phyloP scores from a whole-genome alignment of 2,329 filamentous ascomycete genomes.

The Ophiostoma angusticollis region DNA sequence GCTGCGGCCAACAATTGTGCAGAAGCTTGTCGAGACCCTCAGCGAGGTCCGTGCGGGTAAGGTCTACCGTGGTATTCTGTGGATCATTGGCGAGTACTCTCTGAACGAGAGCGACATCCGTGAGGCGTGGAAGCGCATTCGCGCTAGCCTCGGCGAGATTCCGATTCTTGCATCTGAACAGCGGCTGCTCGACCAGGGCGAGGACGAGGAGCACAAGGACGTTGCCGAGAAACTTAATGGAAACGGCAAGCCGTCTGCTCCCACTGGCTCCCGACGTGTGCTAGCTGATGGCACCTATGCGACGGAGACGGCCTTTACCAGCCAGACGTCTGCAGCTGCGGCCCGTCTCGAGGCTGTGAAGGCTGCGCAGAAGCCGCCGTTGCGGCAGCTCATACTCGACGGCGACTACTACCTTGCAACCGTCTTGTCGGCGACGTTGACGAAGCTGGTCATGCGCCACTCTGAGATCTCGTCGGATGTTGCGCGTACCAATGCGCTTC shows the following conservation, averaged over 20 bases:
- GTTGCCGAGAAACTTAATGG: constrained; percentile 62
- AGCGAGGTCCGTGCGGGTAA: constrained; percentile 92
- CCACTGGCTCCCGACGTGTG: constrained; percentile 79
- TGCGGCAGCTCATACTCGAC: constrained; percentile 88
- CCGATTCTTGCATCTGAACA: constrained; percentile 94
- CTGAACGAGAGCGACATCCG: constrained; percentile 86
- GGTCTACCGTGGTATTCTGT: constrained; percentile 90
- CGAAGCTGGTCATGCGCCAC: constrained; percentile 96
- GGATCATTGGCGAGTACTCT: constrained; percentile 97
- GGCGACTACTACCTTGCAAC: constrained; percentile 94
- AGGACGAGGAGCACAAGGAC: constrained; percentile 49
- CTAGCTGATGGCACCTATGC: constrained; percentile 95
- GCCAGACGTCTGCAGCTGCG: constrained; percentile 66
- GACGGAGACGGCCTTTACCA: constrained; percentile 90
- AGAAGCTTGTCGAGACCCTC: constrained; percentile 77
- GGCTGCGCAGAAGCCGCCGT: constrained; percentile 87
- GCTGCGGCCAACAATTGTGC: constrained; percentile 74
- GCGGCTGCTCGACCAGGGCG: constrained; percentile 73
- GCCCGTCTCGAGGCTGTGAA: constrained; percentile 94
- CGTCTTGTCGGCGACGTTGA: constrained; percentile 88
- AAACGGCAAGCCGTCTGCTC: constrained; percentile 59
- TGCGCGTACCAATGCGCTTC: constrained; percentile 82
- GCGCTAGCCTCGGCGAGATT: constrained; percentile 88
- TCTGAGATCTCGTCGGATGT: constrained; percentile 79
- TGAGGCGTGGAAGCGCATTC: constrained; percentile 93